These are phyloP conservation scores for Arthrobotrys sinensis DNA, from an alignment of 2,329 filamentous ascomycete genomes.

Conservation along the genomic window DNA sequence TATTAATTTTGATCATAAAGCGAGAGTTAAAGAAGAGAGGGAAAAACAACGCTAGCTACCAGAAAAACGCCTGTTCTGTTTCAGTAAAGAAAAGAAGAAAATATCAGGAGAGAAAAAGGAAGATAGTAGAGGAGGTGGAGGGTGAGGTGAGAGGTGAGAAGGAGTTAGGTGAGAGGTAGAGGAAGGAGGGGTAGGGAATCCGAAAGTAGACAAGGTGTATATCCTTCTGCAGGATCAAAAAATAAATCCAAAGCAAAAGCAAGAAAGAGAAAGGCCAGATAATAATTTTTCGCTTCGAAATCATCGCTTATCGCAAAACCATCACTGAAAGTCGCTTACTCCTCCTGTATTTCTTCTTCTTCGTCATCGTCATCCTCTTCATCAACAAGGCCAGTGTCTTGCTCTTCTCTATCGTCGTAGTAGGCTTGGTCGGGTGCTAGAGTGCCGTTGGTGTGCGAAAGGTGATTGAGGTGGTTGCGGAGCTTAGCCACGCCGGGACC, in stretches of 20 bases:
- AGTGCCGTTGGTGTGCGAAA: slow-evolving; percentile 50
- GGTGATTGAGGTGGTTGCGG: slow-evolving; percentile 80
- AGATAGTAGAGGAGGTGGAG: neutral
- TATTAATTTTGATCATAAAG: slow-evolving; percentile 31
- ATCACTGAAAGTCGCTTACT: slow-evolving; percentile 28
- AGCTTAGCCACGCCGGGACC: slow-evolving; percentile 84
- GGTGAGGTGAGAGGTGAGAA: neutral
- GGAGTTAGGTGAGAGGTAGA: neutral
- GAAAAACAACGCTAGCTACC: slow-evolving; percentile 20
- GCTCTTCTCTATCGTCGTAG: slow-evolving; percentile 63
- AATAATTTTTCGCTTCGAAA: no score
- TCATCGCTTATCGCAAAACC: neutral
- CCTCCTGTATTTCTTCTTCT: slow-evolving; percentile 63
- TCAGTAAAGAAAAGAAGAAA: slow-evolving; percentile 21
- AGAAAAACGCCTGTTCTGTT: slow-evolving; percentile 32
- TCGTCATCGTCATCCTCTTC: slow-evolving; percentile 64
- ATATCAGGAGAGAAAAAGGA: slow-evolving; percentile 1
- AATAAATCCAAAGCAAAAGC: no score
- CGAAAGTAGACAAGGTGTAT: slow-evolving; percentile 9
- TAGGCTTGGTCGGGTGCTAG: slow-evolving; percentile 58
- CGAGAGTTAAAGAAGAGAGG: slow-evolving; percentile 4
- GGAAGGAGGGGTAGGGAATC: neutral
- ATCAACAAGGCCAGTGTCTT: slow-evolving; percentile 58
- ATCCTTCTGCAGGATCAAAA: neutral
- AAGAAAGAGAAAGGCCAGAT: no score